A percentile compares a stretch with the other conserved stretches of the same genome.
Evolutionary conservation across 2,329 filamentous ascomycete genomes (phyloP).

Genomic region (Hirsutella rhossiliensis): DNA sequence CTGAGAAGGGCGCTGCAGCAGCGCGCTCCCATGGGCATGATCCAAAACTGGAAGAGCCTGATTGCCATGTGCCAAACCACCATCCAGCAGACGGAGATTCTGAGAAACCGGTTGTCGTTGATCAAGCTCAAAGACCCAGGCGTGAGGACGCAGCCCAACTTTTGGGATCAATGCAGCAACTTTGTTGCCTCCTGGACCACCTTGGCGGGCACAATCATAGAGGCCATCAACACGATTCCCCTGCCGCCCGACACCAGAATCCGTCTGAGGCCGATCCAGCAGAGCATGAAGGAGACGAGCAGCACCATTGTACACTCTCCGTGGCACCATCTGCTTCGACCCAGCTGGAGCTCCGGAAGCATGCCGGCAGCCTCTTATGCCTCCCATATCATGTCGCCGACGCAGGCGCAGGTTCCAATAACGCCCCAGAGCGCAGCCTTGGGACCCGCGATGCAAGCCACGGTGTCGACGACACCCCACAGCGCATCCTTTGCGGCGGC

Average conservation of each 20-base stretch:
- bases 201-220: constrained; percentile 48
- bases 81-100: constrained; percentile 59
- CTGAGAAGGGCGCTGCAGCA: constrained; percentile 52
- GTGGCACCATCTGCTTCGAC: constrained; percentile 34
- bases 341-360: constrained; percentile 3
- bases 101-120: constrained; percentile 60
- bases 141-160: constrained; percentile 49
- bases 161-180: constrained; percentile 61
- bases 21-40: constrained; percentile 44
- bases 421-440: constrained; percentile 83
- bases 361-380: constrained; percentile 11
- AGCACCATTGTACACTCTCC: constrained; percentile 54
- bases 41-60: constrained; percentile 57
- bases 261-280: constrained; percentile 70
- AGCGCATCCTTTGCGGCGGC: constrained; percentile 41
- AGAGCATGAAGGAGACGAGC: constrained; percentile 68
- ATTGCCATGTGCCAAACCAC: constrained; percentile 60
- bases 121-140: constrained; percentile 81
- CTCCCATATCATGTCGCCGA: constrained; percentile 15
- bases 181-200: constrained; percentile 62
- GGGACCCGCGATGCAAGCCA: constrained; percentile 82
- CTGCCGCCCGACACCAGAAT: constrained; percentile 56
- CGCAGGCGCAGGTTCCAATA: constrained; percentile 42
- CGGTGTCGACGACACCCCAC: constrained; percentile 61
- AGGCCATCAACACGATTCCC: constrained; percentile 36